Base-by-base conservation (phyloP, 2,329 filamentous ascomycete genomes). In the Aspergillus sp. region DNA sequence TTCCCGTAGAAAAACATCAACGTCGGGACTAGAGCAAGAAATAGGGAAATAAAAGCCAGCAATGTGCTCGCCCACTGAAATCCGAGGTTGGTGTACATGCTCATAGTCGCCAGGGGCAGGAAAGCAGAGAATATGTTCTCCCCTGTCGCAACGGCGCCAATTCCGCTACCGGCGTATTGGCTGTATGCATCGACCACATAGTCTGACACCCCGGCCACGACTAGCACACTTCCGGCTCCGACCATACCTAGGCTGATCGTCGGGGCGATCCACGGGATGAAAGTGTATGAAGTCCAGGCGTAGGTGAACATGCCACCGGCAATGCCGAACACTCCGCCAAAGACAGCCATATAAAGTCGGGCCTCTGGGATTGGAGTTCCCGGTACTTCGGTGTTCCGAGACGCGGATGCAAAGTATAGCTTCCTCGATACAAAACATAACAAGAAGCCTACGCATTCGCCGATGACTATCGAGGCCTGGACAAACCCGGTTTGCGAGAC, bases 121-220 rank as follows among this genome's bases (percentile, higher is more conserved):
- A 76, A 78, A 0, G 75, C 76, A 11, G 72, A 75, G 20, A 80
- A 71, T 0, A 69, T 62, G 56, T 79, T 80, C 56, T 80, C 72
- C 2, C 78, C 71, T 0, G 80, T 70, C 0, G 74, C 78, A 15
- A 78, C 77, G 3, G 78, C 78, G 2, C 75, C 76, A 1, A 80
- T 68, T 1, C 78, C 76, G 15, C 77, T 80, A 0, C 74, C 79
- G 4, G 80, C 79, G 57, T 79, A 80, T 24, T 77, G 73, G 19
- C 76, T 73, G 57, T 82, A 82, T 0, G 80, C 75, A 62, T 82
- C 79, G 4, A 75, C 74, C n/a, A 79, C 70, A 53, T 80, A 80
- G 68, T 82, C 80, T 1, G 78, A 74, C 5, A 78, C 78, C 12
- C 77, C 78, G 19, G 80, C 71, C 51, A 77, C 73, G 5, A 80